Evolutionary conservation across 768 basidiomycete species (phyloP).

Genomic region (Mycena vitilis): DNA sequence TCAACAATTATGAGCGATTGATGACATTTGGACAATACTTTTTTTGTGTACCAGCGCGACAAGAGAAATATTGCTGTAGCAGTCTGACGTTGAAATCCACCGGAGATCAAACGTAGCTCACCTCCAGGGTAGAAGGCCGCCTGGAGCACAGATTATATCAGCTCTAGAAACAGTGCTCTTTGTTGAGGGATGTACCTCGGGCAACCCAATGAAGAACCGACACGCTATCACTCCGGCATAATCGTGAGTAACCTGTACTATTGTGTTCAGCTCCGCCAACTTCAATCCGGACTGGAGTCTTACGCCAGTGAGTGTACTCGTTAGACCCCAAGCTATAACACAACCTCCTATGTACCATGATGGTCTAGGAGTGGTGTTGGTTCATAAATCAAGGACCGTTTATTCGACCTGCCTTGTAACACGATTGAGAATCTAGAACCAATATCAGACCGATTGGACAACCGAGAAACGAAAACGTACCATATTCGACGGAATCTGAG

Average conservation of each 20-base stretch:
- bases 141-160: constrained; percentile 38
- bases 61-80: constrained; percentile 51
- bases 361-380: constrained; percentile 54
- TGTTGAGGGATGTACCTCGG: constrained; percentile 54
- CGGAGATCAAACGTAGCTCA: constrained; percentile 41
- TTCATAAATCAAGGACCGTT: not conserved
- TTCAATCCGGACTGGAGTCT: constrained; percentile 22
- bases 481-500: constrained; percentile 78
- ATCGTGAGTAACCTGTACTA: constrained; percentile 60
- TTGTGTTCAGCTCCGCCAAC: not conserved
- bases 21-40: constrained; percentile 49
- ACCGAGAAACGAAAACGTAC: constrained; percentile 41
- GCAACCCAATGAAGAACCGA: constrained; percentile 72
- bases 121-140: constrained; percentile 76
- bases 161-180: not conserved
- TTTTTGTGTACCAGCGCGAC: constrained; percentile 68
- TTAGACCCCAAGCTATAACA: constrained; percentile 72
- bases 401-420: constrained; percentile 54
- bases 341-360: constrained; percentile 71
- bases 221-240: constrained; percentile 68
- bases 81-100: not conserved
- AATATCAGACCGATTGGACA: not conserved
- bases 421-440: constrained; percentile 61
- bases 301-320: constrained; percentile 73
- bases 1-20: not conserved